Evolutionary conservation across 345 rosid species (phyloP).

Genomic region (Lepidium didymum): DNA sequence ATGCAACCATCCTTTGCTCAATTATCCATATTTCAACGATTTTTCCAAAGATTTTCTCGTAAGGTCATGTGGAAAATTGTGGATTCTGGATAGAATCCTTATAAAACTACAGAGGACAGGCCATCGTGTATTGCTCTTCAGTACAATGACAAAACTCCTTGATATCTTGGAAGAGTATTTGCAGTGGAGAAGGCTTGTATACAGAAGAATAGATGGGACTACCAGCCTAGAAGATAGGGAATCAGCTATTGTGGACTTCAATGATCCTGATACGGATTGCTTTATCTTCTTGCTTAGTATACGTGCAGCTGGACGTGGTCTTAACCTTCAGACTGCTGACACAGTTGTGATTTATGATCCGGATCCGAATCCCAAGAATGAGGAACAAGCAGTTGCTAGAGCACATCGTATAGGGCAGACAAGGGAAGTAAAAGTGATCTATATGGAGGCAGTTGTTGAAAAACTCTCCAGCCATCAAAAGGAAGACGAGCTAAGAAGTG

Average conservation of each 20-base stretch:
- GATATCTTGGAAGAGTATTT: constrained; percentile 97
- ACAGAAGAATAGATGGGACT: constrained; percentile 97
- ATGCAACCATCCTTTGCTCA: constrained; percentile 97
- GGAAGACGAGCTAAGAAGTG: constrained; percentile 89
- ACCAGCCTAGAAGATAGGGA: constrained; percentile 99
- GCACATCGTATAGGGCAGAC: constrained; percentile 99
- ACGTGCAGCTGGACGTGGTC: constrained; percentile 99
- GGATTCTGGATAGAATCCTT: constrained; percentile 92
- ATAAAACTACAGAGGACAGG: constrained; percentile 92
- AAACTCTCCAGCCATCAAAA: constrained; percentile 85
- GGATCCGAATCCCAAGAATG: constrained; percentile 99
- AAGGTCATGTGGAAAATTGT: constrained; percentile 90
- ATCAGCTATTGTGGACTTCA: constrained; percentile 96
- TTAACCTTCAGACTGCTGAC: constrained; percentile 98
- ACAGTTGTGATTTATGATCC: constrained; percentile 99
- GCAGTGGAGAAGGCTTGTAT: constrained; percentile 88
- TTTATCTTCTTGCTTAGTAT: constrained; percentile 96
- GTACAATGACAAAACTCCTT: constrained; percentile 98
- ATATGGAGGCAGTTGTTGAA: constrained; percentile 98
- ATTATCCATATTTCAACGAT: constrained; percentile 88
- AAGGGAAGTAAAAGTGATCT: constrained; percentile 95
- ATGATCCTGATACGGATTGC: constrained; percentile 77
- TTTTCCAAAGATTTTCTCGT: constrained; percentile 89
- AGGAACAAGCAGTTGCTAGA: constrained; percentile 99
- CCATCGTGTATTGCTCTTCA: constrained; percentile 93